Conservation (phyloP, 495 filamentous ascomycete species). For the Viridothelium virens region DNA sequence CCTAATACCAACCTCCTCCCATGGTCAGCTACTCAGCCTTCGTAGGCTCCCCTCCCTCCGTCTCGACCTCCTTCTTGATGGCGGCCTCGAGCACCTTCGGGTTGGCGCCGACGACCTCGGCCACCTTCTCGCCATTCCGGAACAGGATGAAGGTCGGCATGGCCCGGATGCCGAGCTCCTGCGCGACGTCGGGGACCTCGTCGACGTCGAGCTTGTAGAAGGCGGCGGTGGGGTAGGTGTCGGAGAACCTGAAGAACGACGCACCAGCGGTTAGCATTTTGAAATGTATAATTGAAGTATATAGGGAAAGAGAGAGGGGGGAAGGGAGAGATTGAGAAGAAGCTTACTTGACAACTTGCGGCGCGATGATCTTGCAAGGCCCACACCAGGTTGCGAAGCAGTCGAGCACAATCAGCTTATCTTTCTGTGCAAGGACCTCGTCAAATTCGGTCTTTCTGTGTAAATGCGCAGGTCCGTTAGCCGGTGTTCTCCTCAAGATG, state of each 20-base stretch:
- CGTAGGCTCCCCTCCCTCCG: slow-evolving; percentile 5
- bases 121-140: slow-evolving; percentile 62
- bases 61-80: slow-evolving; percentile 33
- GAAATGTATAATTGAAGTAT: slow-evolving; percentile 18
- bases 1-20: neutral
- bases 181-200: slow-evolving; percentile 62
- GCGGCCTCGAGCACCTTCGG: slow-evolving; percentile 52
- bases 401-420: slow-evolving; percentile 69
- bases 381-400: slow-evolving; percentile 90
- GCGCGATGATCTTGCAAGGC: slow-evolving; percentile 86
- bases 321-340: neutral
- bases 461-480: neutral
- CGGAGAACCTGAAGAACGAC: slow-evolving; percentile 42
- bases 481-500: neutral
- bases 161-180: slow-evolving; percentile 75
- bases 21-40: neutral
- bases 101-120: slow-evolving; percentile 77
- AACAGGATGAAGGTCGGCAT: slow-evolving; percentile 94
- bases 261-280: neutral
- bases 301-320: slow-evolving; percentile 13
- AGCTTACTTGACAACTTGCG: slow-evolving; percentile 56
- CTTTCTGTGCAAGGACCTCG: slow-evolving; percentile 39
- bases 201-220: slow-evolving; percentile 97
- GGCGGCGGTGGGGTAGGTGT: slow-evolving; percentile 47
- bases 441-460: slow-evolving; percentile 58